Base-by-base conservation (phyloP, 179 eudicot genomes). In the Silene coronaria region DNA sequence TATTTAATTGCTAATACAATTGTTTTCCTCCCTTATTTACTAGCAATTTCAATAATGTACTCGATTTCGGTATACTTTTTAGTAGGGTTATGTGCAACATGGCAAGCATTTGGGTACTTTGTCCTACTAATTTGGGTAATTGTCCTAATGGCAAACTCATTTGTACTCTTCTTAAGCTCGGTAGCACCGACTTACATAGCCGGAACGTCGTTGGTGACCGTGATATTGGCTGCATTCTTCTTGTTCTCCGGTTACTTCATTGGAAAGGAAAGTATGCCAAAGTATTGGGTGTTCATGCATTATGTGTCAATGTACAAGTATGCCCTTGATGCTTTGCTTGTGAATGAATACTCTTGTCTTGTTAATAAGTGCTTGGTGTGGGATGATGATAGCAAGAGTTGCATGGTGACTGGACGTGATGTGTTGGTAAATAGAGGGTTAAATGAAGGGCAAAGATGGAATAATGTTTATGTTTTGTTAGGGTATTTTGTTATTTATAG, bases 171-270 rank as follows among this genome's bases (percentile, higher is more conserved):
- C 81, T 73, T 95, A 19, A 89, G 97, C 87, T 89, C 99, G 0
- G 63, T 95, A 28, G 95, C 97, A 2, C 99, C 97, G 2, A 90
- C 90, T 17, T 95, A 80, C 87, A 95, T 95, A 27, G 88, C 97
- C 16, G 99, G 99, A 21, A 88, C 93, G 3, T 87, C 97, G 0
- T 82, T 91, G n/a, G 86, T 95, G 23, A 89, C 96, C 0, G 73
- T 89, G 62, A 79, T 90, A 22, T 86, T 95, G 2, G 97, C 90
- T 26, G 89, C 93, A 2, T 92, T 88, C 83, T 95, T 95, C 62
- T 86, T 95, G 22, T 95, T 95, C 77, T 95, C 99, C 19, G 99
- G 99, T 19, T 95, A 95, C 88, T 95, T 95, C 79, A 91, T 95
- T 42, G 88, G 89, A 32, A 82, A 86, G 51, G 89, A 86, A 8